These are phyloP conservation scores for Pholiota adiposa DNA, from an alignment of 1,284 basidiomycete genomes.

Conservation along the genomic window DNA sequence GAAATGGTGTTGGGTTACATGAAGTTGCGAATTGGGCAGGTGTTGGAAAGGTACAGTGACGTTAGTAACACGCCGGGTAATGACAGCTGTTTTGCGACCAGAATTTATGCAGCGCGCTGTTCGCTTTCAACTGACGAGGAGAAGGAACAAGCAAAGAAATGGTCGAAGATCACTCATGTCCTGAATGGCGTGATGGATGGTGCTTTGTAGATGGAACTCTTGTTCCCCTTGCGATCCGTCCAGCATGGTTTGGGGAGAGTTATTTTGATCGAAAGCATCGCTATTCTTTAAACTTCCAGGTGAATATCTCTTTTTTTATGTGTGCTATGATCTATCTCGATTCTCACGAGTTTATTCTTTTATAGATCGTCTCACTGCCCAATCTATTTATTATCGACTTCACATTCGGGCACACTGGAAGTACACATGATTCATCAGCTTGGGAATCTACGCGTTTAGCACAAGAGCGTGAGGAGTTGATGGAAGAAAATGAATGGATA, in stretches of 20 bases:
- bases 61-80: constrained; percentile 21
- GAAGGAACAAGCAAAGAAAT: constrained; percentile 31
- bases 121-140: constrained; percentile 22
- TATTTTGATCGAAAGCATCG: constrained; percentile 30
- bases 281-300: constrained; percentile 13
- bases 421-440: constrained; percentile 37
- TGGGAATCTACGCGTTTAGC: constrained; percentile 31
- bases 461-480: constrained; percentile 25
- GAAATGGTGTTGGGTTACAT: constrained; percentile 30
- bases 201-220: constrained; percentile 38
- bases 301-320: background rate
- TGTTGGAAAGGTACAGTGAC: background rate
- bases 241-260: constrained; percentile 14
- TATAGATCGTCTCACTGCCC: constrained; percentile 32
- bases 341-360: no score
- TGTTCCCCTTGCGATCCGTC: constrained; percentile 29
- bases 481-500: constrained; percentile 33
- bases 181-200: constrained; percentile 34
- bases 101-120: constrained; percentile 21
- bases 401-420: constrained; percentile 34
- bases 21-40: background rate
- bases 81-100: constrained; percentile 26
- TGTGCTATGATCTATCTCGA: background rate
- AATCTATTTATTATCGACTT: constrained; percentile 38
- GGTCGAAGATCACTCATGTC: constrained; percentile 31